Base-by-base conservation (phyloP, 352 stramenopile species). In the Globisporangium splendens region DNA sequence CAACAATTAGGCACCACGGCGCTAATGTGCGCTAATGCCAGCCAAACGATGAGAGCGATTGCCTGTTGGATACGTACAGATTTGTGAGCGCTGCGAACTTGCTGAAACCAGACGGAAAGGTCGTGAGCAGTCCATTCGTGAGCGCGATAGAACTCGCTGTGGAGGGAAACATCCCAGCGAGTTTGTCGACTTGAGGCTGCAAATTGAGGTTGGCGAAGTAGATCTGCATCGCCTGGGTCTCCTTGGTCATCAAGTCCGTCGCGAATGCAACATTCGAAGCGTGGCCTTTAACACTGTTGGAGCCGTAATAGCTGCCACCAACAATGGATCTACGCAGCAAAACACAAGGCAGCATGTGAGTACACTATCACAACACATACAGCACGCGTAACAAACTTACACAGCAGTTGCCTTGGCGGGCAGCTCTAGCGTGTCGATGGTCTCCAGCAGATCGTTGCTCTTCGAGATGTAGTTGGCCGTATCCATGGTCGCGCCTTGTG, bases 181-280 rank as follows among this genome's bases (percentile, higher is more conserved):
- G 11, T 14, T 42, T n/a, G n/a, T 35, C 13, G 14, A 33, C 12
- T 11, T 8, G 11, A 1, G 31, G 24, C 14, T n/a, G 8, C 14
- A 54, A 17, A n/a, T 54, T 35, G 31, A 54, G n/a, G 31, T 35
- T 54, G n/a, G 49, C 49, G 13, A 54, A 14, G 28, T 54, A 44
- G 15, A 54, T 35, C n/a, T 54, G 15, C 28, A 17, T 31, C 49
- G 31, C 49, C 12, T 22, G 31, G 6, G 49, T 1, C 28, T 54
- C 7, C 31, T 51, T 51, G 18, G 17, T 18, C 2, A 54, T 13
- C 28, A 41, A 38, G 49, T 44, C 49, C 8, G n/a, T 44, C 14
- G 49, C 31, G 14, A 54, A 20, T 7, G n/a, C 18, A 13, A 54
- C 49, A 17, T 35, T 44, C 49, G 11, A 31, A 14, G 28, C 49